Base-by-base conservation (phyloP, 2,329 filamentous ascomycete species). In the Sporothrix brasiliensis region DNA sequence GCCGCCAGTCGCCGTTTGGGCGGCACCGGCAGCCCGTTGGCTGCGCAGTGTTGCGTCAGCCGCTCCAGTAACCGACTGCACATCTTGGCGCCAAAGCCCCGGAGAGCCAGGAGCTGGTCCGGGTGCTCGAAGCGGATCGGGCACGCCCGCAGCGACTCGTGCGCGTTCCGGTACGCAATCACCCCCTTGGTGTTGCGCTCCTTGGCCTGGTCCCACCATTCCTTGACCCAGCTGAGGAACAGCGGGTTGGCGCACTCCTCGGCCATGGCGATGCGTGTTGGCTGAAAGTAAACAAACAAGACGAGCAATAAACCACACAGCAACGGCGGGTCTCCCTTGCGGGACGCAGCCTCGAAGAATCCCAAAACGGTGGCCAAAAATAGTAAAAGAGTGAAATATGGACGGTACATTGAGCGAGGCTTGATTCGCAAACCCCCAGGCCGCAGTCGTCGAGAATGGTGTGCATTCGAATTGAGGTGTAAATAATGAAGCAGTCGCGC, bases 101-200 rank as follows among this genome's bases (percentile, higher is more conserved):
- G 88, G n/a, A 95, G 84, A 74, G 90, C 86, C 75, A 89, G 85
- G 1, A 92, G 86, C 80, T 93, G 87, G 6, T 89, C 88, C 2
- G 92, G 92, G 77, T 95, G 92, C 21, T 86, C 81, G 74, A 93
- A 92, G 1, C 81, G 80, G 52, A 92, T 81, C 0, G 92, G 92
- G 73, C 91, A 94, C 14, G 87, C 87, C 79, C 89, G 92, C 78
- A 95, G 86, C 2, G 92, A 91, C 71, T 92, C 86, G 76, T 92
- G 92, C 0, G 92, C 92, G 75, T 90, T 88, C 73, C 87, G 91
- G 78, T 93, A 94, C 0, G 87, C 89, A n/a, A 85, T 87, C 30
- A 88, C 80, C 27, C 90, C 90, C 77, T 92, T 93, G 21, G 87
- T 87, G 76, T 90, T 92, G 60, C 86, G 86, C 74, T 92, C 87